Conservation (phyloP, 352 stramenopile genomes). For the Pythium angustatum region DNA sequence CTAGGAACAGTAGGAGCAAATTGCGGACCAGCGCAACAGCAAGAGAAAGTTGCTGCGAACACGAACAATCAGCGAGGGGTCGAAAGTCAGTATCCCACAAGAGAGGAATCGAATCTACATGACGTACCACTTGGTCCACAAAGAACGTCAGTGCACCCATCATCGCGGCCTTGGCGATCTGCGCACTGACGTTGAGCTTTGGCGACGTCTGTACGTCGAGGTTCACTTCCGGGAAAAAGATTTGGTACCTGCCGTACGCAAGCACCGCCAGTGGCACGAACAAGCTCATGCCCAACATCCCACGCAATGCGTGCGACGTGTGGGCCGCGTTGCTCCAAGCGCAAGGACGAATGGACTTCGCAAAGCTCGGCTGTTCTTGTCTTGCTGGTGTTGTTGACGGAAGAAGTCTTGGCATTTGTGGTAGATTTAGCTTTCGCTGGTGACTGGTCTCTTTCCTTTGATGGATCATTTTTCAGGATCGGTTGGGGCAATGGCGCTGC, state of each 20-base stretch:
- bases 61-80: too few species aligned
- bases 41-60: constrained; percentile 32
- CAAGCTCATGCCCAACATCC: constrained; percentile 43
- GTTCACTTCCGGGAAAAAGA: constrained; percentile 43
- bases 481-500: neutral
- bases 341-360: too few species aligned
- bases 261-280: constrained; percentile 42
- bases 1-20: constrained; percentile 33
- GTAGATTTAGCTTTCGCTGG: neutral
- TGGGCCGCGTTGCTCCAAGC: constrained; percentile 30
- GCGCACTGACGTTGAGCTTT: constrained; percentile 36
- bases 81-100: too few species aligned
- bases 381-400: neutral
- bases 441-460: neutral
- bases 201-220: constrained; percentile 43
- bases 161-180: constrained; percentile 43
- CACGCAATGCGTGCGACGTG: constrained; percentile 30
- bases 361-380: neutral
- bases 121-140: constrained; percentile 35
- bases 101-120: too few species aligned
- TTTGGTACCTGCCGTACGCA: constrained; percentile 41
- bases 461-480: neutral
- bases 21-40: constrained; percentile 33
- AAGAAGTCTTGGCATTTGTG: neutral
- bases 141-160: constrained; percentile 43